phyloP scores from a whole-genome alignment of 139 green algal species.

The Micractinium conductrix region DNA sequence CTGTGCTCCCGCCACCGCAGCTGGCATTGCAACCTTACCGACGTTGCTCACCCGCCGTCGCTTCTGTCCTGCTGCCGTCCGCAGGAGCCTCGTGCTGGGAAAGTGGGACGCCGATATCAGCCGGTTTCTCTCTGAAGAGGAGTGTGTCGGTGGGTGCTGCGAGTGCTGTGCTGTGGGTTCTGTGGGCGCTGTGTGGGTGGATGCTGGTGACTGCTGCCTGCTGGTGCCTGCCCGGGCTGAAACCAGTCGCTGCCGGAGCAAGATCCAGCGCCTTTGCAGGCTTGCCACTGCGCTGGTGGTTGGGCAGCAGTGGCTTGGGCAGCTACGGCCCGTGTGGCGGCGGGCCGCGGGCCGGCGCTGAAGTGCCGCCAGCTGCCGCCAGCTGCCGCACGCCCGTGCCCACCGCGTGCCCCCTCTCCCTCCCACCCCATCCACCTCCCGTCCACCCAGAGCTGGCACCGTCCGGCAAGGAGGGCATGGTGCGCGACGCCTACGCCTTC shows the following conservation, averaged over 20 bases:
- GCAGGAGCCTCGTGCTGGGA: constrained; percentile 61
- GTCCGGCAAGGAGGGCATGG: constrained; percentile 29
- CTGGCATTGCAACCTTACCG: not conserved
- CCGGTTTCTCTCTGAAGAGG: constrained; percentile 43
- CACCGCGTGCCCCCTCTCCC: not conserved
- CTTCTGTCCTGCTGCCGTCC: not conserved
- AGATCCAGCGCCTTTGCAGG: not conserved
- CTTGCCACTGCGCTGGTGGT: not conserved
- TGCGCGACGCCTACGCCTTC: constrained; percentile 59
- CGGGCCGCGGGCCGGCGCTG: no score
- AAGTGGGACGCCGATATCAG: constrained; percentile 57
- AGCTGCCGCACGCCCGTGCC: no score
- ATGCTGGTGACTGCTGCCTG: not conserved
- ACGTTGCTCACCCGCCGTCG: no score
- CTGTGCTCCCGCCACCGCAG: not conserved
- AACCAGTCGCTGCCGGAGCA: not conserved
- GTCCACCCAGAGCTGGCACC: not conserved
- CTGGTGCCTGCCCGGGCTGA: not conserved
- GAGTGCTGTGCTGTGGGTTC: not conserved
- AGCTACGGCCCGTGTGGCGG: no score
- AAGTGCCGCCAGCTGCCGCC: no score
- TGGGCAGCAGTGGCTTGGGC: not conserved
- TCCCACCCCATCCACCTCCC: no score
- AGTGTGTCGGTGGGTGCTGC: constrained; percentile 43
- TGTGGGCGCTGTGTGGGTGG: not conserved